phyloP scores from a whole-genome alignment of 2,329 filamentous ascomycete species.

The Corynespora cassiicola region DNA sequence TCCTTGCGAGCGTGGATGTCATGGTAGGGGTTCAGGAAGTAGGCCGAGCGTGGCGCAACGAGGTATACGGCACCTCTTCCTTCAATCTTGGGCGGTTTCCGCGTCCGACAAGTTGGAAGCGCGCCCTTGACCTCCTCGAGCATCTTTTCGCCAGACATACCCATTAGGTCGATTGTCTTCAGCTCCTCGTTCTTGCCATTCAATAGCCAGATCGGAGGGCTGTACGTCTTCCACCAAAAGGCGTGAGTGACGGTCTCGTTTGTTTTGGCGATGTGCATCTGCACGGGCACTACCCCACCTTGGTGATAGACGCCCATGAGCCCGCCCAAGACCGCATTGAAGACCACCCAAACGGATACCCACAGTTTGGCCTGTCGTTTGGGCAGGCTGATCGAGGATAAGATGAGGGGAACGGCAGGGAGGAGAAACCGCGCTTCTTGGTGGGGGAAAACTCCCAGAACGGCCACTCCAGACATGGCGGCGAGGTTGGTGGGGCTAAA shows the following conservation, averaged over 20 bases:
- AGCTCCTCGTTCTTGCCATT: slow-evolving; percentile 77
- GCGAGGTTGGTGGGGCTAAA: slow-evolving; percentile 70
- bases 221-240: slow-evolving; percentile 88
- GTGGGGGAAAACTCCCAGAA: slow-evolving; percentile 77
- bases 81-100: slow-evolving; percentile 46
- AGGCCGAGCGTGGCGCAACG: slow-evolving; percentile 75
- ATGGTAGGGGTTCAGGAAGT: slow-evolving; percentile 68
- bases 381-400: slow-evolving; percentile 75
- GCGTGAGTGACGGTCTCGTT: slow-evolving; percentile 69
- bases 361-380: slow-evolving; percentile 56
- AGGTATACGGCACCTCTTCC: slow-evolving; percentile 64
- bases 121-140: slow-evolving; percentile 64
- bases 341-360: slow-evolving; percentile 69
- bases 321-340: slow-evolving; percentile 71
- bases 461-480: slow-evolving; percentile 73
- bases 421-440: slow-evolving; percentile 82
- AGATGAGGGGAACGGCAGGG: slow-evolving; percentile 76
- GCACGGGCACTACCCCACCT: slow-evolving; percentile 76
- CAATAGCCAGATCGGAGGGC: slow-evolving; percentile 79
- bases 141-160: slow-evolving; percentile 67
- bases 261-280: slow-evolving; percentile 75
- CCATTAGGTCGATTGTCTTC: slow-evolving; percentile 77
- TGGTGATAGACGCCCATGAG: slow-evolving; percentile 86
- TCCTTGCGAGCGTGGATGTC: slow-evolving; percentile 40
- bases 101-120: slow-evolving; percentile 55